Evolutionary conservation across 257 asterid genomes (phyloP).

Genomic region (Capsicum pubescens): DNA sequence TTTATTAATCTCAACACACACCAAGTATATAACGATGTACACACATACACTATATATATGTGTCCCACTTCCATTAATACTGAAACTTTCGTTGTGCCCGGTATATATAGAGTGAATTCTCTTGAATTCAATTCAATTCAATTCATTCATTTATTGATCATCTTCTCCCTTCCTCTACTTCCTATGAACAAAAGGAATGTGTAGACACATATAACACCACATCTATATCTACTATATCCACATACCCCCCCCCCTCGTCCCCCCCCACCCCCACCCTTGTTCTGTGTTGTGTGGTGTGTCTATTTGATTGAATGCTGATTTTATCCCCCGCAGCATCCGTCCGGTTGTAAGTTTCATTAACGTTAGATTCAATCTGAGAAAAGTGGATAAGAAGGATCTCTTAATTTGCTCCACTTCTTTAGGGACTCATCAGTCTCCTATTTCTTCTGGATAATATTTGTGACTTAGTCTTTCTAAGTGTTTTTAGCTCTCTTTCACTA

Average conservation of each 20-base stretch:
- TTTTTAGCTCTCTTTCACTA: neutral
- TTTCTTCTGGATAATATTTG: slow-evolving; percentile 23
- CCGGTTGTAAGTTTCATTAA: slow-evolving; percentile 25
- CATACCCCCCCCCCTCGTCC: neutral
- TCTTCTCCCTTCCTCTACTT: neutral
- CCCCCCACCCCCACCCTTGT: neutral
- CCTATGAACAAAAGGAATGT: slow-evolving; percentile 35
- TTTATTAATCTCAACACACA: slow-evolving; percentile 26
- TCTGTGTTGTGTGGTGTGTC: neutral
- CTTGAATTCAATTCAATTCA: slow-evolving; percentile 34
- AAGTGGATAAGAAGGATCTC: slow-evolving; percentile 62
- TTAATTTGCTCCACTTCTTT: slow-evolving; percentile 36
- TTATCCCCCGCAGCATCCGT: slow-evolving; percentile 43
- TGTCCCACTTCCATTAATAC: slow-evolving; percentile 48
- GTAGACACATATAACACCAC: slow-evolving; percentile 23
- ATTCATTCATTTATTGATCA: slow-evolving; percentile 16
- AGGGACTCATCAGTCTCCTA: slow-evolving; percentile 33
- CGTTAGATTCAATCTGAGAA: slow-evolving; percentile 26
- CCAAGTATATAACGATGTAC: slow-evolving; percentile 26
- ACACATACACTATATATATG: slow-evolving; percentile 34
- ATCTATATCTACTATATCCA: neutral
- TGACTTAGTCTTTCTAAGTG: slow-evolving; percentile 32
- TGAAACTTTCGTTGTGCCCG: slow-evolving; percentile 20
- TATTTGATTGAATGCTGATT: slow-evolving; percentile 49
- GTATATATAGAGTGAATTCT: slow-evolving; percentile 33